Percentiles rank a stretch among this genome's conserved stretches.
These are phyloP conservation scores for Closterium sp. DNA, from an alignment of 139 green algal species.

Conservation along the genomic window DNA sequence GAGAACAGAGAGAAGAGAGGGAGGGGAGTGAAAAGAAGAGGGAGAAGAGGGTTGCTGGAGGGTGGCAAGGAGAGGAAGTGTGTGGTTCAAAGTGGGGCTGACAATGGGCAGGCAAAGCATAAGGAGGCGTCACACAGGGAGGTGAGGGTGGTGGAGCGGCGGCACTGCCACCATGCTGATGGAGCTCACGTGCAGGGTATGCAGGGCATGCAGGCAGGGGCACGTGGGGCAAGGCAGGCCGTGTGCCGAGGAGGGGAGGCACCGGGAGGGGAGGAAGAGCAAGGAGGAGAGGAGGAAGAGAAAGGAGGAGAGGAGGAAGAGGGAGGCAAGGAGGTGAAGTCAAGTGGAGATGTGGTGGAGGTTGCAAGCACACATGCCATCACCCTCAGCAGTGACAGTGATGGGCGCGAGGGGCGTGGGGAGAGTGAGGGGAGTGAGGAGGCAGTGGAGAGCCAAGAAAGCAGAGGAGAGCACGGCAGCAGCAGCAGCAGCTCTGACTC, in stretches of 20 bases:
- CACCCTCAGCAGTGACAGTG: neutral
- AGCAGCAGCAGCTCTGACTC: neutral
- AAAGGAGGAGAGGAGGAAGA: too few species aligned
- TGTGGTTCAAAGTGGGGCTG: neutral
- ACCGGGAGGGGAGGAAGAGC: neutral
- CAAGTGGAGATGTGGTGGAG: neutral
- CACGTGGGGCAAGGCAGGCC: too few species aligned
- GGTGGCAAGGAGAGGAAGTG: neutral
- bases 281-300: too few species aligned
- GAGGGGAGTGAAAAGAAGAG: neutral
- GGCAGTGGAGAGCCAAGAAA: neutral
- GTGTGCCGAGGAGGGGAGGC: too few species aligned
- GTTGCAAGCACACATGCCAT: neutral
- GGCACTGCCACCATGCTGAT: neutral
- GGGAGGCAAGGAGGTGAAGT: neutral
- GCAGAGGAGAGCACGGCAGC: neutral
- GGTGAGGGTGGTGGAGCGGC: too few species aligned
- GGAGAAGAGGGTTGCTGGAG: neutral
- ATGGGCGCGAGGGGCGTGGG: too few species aligned
- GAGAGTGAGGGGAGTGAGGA: too few species aligned
- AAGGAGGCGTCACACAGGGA: too few species aligned
- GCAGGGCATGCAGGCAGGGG: too few species aligned
- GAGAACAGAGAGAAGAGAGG: neutral
- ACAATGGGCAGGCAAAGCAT: neutral
- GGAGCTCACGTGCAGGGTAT: too few species aligned